phyloP scores from a whole-genome alignment of 352 stramenopile species.

The Phytophthora multivora region DNA sequence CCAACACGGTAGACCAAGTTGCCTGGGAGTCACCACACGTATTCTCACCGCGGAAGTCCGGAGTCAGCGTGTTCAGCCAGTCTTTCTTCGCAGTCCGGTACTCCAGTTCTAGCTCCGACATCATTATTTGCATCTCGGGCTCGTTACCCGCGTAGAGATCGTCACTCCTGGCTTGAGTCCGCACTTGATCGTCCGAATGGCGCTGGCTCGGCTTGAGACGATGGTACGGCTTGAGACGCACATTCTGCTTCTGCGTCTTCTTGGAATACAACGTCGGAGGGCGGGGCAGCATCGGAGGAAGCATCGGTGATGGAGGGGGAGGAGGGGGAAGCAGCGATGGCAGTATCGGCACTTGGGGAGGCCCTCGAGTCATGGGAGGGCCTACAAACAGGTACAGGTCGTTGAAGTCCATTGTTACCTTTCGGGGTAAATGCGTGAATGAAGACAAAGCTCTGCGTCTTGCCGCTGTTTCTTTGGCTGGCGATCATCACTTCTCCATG shows the following conservation, averaged over 20 bases:
- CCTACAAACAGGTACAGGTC: constrained; percentile 36
- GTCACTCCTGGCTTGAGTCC: constrained; percentile 4
- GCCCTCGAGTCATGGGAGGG: constrained; percentile 35
- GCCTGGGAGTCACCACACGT: constrained; percentile 13
- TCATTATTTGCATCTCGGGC: constrained; percentile 21
- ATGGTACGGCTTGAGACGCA: constrained; percentile 24
- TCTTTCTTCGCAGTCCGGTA: constrained; percentile 18
- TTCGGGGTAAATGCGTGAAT: constrained; percentile 27
- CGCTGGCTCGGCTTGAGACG: constrained; percentile 24
- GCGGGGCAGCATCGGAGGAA: constrained; percentile 24
- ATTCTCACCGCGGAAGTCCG: background rate
- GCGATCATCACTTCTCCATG: constrained; percentile 6
- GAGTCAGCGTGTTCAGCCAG: background rate
- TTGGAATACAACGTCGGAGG: constrained; percentile 16
- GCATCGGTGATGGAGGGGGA: constrained; percentile 1
- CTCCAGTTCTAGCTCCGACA: constrained; percentile 29
- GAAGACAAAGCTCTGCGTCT: background rate
- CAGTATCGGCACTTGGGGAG: constrained; percentile 20
- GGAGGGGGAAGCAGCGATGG: constrained; percentile 11
- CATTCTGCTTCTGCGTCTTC: constrained; percentile 19
- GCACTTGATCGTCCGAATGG: constrained; percentile 13
- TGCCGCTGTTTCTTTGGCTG: constrained; percentile 5
- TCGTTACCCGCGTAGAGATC: constrained; percentile 5
- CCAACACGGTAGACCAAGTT: constrained; percentile 26
- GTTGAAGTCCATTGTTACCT: constrained; percentile 30